These are phyloP conservation scores for Plasmodium falciparum DNA, from an alignment of 169 alveolate genomes.

Conservation along the genomic window DNA sequence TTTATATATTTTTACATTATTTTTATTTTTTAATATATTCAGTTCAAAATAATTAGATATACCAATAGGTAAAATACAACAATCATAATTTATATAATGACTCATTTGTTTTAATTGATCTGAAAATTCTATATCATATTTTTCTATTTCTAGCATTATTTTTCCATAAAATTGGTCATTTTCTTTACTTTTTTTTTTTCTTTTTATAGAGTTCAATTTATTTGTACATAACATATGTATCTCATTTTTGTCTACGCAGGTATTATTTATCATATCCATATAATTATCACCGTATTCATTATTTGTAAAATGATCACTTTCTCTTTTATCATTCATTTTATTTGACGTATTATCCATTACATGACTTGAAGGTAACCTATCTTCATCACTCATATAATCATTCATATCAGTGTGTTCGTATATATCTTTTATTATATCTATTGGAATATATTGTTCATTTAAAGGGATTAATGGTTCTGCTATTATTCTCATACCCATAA, in stretches of 20 bases:
- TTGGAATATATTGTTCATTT: slow-evolving; percentile 21
- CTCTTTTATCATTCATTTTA: not conserved
- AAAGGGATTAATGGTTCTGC: slow-evolving; percentile 84
- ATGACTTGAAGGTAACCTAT: not conserved
- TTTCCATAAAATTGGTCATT: slow-evolving; percentile 62
- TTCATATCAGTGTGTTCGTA: slow-evolving; percentile 25
- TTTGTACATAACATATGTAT: not conserved
- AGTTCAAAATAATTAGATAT: slow-evolving; percentile 76
- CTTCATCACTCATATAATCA: slow-evolving; percentile 35
- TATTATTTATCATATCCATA: not conserved
- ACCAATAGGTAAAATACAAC: slow-evolving; percentile 84
- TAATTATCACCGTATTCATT: not conserved
- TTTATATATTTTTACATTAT: slow-evolving; percentile 77
- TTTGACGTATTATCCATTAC: not conserved
- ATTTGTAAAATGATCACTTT: not conserved
- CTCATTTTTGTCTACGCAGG: not conserved
- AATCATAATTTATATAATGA: slow-evolving; percentile 60
- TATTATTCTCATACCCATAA: slow-evolving; percentile 83
- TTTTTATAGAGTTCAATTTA: slow-evolving; percentile 11
- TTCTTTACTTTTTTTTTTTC: slow-evolving; percentile 1
- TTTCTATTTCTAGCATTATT: slow-evolving; percentile 71
- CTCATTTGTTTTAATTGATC: slow-evolving; percentile 75
- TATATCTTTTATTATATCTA: slow-evolving; percentile 55
- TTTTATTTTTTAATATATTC: slow-evolving; percentile 48
- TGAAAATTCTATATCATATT: slow-evolving; percentile 59